Evolutionary conservation across 2,329 filamentous ascomycete species (phyloP), one percentile per base, ranked within the genome.

Genomic region (Colletotrichum siamense): DNA sequence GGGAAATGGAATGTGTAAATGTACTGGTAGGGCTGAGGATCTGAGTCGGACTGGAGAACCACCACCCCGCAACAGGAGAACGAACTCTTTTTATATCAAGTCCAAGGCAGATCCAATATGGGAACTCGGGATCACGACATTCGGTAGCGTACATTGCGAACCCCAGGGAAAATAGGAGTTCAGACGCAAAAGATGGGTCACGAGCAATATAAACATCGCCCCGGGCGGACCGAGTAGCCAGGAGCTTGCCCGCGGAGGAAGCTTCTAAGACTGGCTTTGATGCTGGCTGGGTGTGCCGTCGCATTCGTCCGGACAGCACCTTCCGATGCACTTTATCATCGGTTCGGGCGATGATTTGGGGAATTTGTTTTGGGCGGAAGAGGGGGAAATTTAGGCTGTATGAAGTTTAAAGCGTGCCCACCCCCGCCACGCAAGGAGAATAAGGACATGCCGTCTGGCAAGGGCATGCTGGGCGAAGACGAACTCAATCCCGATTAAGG

Each of bases 381-480:
- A 22, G n/a, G 44, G 57, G 44, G 18, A 69, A 36, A 69, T 74
- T 76, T 76, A 74, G 74, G 36, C 74, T 69, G 74, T 76, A 69
- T 74, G 59, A 57, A 49, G 64, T 69, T 74, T 55, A 69, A 61
- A 74, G 65, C 71, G 13, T 59, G 15, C 73, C 44, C 65, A 62
- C 63, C 6, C 61, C 18, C 30, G 36, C 39, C n/a, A 55, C 24
- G 30, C 12, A 18, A 52, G 30, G 8, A 36, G 24, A 24, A 36
- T 9, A 61, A 15, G 16, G 22, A 30, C 15, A 15, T 49, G 2
- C 18, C 72, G 30, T 39, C 8, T 24, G 49, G 30, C 49, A 65
- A 69, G 32, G 34, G 18, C 26, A 65, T 74, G 44, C 70, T 69
- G 13, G 73, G 24, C 18, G 15, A 32, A 12, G 36, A 3, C 13